These are phyloP conservation scores for Claviceps maximensis DNA, from an alignment of 2,329 filamentous ascomycete species.

Conservation along the genomic window DNA sequence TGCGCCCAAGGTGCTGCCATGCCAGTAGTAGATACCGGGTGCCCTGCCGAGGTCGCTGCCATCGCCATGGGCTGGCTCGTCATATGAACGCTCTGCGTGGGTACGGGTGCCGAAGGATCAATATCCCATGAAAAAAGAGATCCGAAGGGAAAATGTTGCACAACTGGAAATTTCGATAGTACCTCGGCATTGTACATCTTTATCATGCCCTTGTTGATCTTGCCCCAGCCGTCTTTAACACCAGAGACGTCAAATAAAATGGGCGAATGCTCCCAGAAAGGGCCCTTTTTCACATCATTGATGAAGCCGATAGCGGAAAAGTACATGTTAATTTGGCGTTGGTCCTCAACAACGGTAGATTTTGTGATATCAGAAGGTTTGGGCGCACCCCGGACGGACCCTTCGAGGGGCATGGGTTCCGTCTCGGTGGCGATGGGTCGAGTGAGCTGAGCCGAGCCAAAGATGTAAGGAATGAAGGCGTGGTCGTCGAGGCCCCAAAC, in stretches of 20 bases:
- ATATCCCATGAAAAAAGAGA: conserved; percentile 65
- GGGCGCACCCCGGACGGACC: conserved; percentile 59
- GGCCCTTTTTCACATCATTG: conserved; percentile 88
- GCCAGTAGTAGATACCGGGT: conserved; percentile 17
- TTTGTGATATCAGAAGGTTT: conserved; percentile 59
- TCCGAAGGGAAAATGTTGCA: conserved; percentile 88
- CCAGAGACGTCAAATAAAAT: conserved; percentile 91
- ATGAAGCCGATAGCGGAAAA: conserved; percentile 95
- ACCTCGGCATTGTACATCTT: conserved; percentile 99
- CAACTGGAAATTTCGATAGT: conserved; percentile 88
- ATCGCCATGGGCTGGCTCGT: conserved; percentile 33
- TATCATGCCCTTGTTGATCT: conserved; percentile 98
- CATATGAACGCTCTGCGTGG: conserved; percentile 41
- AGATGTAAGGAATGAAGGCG: conserved; percentile 85
- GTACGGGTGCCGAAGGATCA: conserved; percentile 45
- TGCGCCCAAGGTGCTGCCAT: conserved; percentile 33
- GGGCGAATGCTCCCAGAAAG: conserved; percentile 95
- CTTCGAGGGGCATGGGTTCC: conserved; percentile 59
- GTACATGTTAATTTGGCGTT: conserved; percentile 67
- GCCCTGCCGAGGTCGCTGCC: neutral
- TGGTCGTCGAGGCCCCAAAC: conserved; percentile 99
- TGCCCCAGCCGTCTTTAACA: conserved; percentile 86
- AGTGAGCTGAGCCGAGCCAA: conserved; percentile 82
- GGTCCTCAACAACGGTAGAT: conserved; percentile 46
- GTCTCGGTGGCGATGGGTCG: conserved; percentile 52